These are phyloP conservation scores for Exophiala viscosa DNA, from an alignment of 2,329 filamentous ascomycete genomes.

Conservation along the genomic window DNA sequence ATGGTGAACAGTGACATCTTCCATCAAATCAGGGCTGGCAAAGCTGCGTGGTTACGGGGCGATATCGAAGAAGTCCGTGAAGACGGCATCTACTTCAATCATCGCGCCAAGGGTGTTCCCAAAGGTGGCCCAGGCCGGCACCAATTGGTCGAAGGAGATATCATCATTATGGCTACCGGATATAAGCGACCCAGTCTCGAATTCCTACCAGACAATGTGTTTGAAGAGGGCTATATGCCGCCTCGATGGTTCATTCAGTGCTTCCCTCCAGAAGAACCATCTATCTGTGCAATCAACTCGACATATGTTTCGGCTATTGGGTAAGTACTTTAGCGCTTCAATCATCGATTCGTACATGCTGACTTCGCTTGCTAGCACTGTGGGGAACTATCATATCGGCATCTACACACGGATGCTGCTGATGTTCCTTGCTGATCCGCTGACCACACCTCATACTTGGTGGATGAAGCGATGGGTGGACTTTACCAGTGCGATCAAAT, in stretches of 20 bases:
- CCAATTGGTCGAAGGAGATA: slow-evolving; percentile 65
- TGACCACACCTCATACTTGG: slow-evolving; percentile 65
- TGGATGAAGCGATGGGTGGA: slow-evolving; percentile 87
- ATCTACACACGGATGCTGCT: slow-evolving; percentile 83
- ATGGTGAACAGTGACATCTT: slow-evolving; percentile 85
- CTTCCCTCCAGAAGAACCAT: slow-evolving; percentile 71
- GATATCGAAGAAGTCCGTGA: slow-evolving; percentile 67
- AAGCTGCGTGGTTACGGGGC: slow-evolving; percentile 74
- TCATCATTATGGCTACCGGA: slow-evolving; percentile 80
- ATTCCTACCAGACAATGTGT: slow-evolving; percentile 71
- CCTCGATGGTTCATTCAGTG: slow-evolving; percentile 88
- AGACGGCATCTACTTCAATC: slow-evolving; percentile 66
- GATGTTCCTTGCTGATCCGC: slow-evolving; percentile 78
- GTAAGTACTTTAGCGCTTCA: slow-evolving; percentile 2
- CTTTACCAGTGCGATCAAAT: slow-evolving; percentile 71
- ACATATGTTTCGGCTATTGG: slow-evolving; percentile 79
- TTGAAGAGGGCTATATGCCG: slow-evolving; percentile 68
- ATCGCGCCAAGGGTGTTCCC: slow-evolving; percentile 67
- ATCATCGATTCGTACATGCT: background rate
- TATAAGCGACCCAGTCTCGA: slow-evolving; percentile 69
- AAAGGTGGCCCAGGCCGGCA: slow-evolving; percentile 69
- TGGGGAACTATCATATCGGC: slow-evolving; percentile 84
- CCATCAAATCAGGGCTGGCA: slow-evolving; percentile 66
- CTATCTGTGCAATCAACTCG: slow-evolving; percentile 76
- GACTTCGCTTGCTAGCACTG: slow-evolving; percentile 43